Conservation (phyloP, 164 flowering plant genomes). For the Vitis amurensis region DNA sequence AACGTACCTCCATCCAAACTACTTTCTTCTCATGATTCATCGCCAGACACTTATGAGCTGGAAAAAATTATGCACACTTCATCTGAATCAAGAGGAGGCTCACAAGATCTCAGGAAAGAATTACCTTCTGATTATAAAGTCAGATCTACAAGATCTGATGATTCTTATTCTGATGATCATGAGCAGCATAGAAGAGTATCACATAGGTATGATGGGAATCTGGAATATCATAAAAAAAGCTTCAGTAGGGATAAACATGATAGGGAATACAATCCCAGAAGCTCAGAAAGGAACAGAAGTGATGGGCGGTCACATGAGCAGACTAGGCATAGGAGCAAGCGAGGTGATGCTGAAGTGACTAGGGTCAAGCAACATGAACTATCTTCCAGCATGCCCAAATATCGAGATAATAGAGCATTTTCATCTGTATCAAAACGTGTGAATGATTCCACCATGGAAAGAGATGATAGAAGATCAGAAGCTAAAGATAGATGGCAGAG, state of each 20-base stretch:
- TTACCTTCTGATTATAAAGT: slow-evolving; percentile 10
- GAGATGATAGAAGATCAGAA: slow-evolving; percentile 24
- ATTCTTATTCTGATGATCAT: slow-evolving; percentile 11
- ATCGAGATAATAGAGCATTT: slow-evolving; percentile 27
- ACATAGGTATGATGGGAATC: slow-evolving; percentile 18
- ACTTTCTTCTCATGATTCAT: slow-evolving; percentile 11
- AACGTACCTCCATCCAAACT: slow-evolving; percentile 16
- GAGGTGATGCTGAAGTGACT: slow-evolving; percentile 23
- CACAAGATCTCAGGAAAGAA: slow-evolving; percentile 19
- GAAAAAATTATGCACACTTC: slow-evolving; percentile 12
- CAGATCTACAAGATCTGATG: slow-evolving; percentile 9
- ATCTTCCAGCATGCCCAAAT: slow-evolving; percentile 32
- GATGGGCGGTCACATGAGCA: slow-evolving; percentile 24
- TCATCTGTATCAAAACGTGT: slow-evolving; percentile 24
- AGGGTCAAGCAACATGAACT: slow-evolving; percentile 24
- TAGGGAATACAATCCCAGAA: slow-evolving; percentile 33
- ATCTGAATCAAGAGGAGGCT: slow-evolving; percentile 20
- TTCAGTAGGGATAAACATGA: slow-evolving; percentile 12
- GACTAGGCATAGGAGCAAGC: slow-evolving; percentile 25
- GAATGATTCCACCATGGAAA: slow-evolving; percentile 12
- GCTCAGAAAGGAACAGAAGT: slow-evolving; percentile 32
- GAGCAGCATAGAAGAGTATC: slow-evolving; percentile 13
- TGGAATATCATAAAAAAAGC: slow-evolving; percentile 23
- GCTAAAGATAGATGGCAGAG: slow-evolving; percentile 26
- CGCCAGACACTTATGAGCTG: slow-evolving; percentile 14